Percentiles rank a stretch among this genome's conserved stretches.
Conservation (phyloP, 768 basidiomycete genomes). For the Hygrocybe punicea region DNA sequence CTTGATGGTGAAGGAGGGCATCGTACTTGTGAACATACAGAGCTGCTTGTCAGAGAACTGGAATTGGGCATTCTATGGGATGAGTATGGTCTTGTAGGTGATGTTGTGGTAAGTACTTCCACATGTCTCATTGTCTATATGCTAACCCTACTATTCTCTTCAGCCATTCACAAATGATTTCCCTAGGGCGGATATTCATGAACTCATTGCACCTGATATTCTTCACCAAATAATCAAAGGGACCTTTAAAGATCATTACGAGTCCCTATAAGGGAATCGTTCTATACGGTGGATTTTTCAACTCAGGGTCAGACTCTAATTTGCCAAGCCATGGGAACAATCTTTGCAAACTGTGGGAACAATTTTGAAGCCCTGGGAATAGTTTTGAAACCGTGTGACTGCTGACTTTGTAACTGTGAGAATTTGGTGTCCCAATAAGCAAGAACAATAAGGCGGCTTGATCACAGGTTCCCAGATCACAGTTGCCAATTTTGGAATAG, state of each 20-base stretch:
- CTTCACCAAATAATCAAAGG: conserved; percentile 39
- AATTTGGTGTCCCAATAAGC: no score
- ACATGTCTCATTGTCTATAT: background rate
- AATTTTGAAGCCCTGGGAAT: no score
- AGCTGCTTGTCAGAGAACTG: conserved; percentile 16
- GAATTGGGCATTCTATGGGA: conserved; percentile 25
- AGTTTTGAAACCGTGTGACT: no score
- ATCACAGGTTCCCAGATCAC: no score
- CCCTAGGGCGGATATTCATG: conserved; percentile 35
- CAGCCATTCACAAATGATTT: conserved; percentile 18
- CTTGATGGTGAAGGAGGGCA: conserved; percentile 23
- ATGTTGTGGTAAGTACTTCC: conserved; percentile 29
- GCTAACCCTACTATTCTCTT: background rate
- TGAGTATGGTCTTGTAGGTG: conserved; percentile 30
- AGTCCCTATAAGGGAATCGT: no score
- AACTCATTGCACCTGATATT: conserved; percentile 30
- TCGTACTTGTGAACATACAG: conserved; percentile 18
- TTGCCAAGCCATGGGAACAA: no score
- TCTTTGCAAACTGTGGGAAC: no score
- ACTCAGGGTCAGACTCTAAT: no score
- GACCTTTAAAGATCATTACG: conserved; percentile 40
- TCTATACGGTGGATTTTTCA: no score
- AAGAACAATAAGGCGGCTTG: no score
- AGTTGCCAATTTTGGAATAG: no score
- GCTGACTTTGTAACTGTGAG: no score